A percentile compares a stretch with the other conserved stretches of the same genome.
phyloP scores from a whole-genome alignment of 306 rosid species.

The Hippophae rhamnoides region DNA sequence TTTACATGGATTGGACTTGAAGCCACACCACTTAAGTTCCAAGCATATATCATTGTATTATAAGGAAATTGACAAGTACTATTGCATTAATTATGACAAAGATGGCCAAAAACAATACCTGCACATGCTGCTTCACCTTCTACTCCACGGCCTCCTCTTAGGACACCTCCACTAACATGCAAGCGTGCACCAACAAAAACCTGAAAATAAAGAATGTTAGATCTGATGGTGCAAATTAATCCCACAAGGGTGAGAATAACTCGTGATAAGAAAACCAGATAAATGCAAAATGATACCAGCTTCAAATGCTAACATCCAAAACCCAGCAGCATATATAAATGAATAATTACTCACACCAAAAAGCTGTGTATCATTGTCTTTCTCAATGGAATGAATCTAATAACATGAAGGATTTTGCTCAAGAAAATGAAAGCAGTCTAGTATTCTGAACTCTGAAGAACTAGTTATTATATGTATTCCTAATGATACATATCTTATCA shows the following conservation, averaged over 20 bases:
- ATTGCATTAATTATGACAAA: neutral
- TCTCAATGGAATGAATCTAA: neutral
- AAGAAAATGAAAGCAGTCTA: neutral
- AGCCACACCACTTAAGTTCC: too few species aligned
- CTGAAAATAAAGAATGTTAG: slow-evolving; percentile 35
- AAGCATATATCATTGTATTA: too few species aligned
- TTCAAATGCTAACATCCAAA: neutral
- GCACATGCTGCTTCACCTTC: slow-evolving; percentile 95
- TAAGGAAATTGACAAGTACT: too few species aligned
- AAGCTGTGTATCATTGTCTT: too few species aligned
- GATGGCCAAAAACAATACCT: slow-evolving; percentile 39
- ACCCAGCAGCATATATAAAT: neutral
- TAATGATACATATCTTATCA: slow-evolving; percentile 11
- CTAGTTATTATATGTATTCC: neutral
- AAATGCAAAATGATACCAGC: neutral
- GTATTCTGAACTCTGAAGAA: slow-evolving; percentile 7
- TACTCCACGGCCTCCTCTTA: slow-evolving; percentile 90
- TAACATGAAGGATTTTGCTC: neutral
- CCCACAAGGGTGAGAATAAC: slow-evolving; percentile 9
- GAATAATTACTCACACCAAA: too few species aligned
- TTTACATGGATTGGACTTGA: too few species aligned
- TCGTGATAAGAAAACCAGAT: slow-evolving; percentile 7
- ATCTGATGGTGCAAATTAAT: slow-evolving; percentile 10
- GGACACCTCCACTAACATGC: slow-evolving; percentile 96
- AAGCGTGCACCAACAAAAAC: slow-evolving; percentile 97